phyloP scores from a whole-genome alignment of 73 alveolate species.

The Uronychia setigera region DNA sequence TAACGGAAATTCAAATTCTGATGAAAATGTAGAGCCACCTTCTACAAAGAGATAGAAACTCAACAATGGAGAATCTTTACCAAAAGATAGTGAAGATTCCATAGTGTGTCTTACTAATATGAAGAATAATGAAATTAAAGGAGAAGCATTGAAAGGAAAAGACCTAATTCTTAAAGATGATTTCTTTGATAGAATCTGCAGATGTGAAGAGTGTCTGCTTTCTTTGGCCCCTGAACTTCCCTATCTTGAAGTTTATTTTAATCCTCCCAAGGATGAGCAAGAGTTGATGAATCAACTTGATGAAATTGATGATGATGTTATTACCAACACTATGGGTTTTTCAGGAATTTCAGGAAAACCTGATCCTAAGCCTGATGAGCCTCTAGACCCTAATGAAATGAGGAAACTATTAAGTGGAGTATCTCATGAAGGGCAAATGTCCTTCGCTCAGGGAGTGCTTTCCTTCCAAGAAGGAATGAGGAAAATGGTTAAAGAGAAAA shows the following conservation, averaged over 20 bases:
- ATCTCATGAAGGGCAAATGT: conserved; percentile 32
- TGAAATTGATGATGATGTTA: conserved; percentile 10
- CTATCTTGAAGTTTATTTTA: conserved; percentile 5
- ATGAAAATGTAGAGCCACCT: conserved; percentile 24
- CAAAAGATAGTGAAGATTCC: too few relatives aligned
- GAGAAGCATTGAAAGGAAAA: not conserved
- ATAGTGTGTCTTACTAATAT: too few relatives aligned
- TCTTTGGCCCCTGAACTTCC: not conserved
- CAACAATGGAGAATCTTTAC: not conserved
- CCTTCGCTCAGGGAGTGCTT: conserved; percentile 20
- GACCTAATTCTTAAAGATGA: conserved; percentile 20
- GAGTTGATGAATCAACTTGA: conserved; percentile 15
- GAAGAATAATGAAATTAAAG: not conserved
- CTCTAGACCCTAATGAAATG: not conserved
- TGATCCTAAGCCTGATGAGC: not conserved
- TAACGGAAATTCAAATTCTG: too few relatives aligned
- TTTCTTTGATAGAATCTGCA: conserved; percentile 10
- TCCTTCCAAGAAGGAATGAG: conserved; percentile 22
- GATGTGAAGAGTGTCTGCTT: conserved; percentile 16
- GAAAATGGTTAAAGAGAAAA: conserved; percentile 14
- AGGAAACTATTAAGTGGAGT: not conserved
- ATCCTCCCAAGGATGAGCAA: conserved; percentile 15
- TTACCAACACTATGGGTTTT: not conserved
- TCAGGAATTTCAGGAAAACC: not conserved
- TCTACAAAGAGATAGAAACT: conserved; percentile 4